These are phyloP conservation scores for Teratosphaeria epicoccoides DNA, from an alignment of 2,329 filamentous ascomycete species.

Conservation along the genomic window DNA sequence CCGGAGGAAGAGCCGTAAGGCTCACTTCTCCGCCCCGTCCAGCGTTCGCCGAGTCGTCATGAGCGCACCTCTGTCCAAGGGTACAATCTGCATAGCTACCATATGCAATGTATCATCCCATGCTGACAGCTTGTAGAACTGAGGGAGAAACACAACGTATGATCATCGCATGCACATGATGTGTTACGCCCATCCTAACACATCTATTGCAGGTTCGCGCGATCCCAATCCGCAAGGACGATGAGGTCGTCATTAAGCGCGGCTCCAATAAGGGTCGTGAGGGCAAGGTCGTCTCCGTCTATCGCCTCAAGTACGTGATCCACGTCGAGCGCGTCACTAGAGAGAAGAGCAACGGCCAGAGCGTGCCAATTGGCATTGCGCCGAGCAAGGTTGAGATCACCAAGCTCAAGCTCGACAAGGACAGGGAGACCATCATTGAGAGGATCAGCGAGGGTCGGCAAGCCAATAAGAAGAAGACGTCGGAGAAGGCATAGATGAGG, in stretches of 20 bases:
- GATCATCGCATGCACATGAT: slow-evolving; percentile 10
- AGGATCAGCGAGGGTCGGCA: slow-evolving; percentile 74
- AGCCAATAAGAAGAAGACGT: slow-evolving; percentile 53
- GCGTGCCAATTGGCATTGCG: slow-evolving; percentile 86
- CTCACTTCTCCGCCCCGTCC: slow-evolving; percentile 92
- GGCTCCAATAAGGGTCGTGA: slow-evolving; percentile 95
- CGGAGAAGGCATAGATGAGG: slow-evolving; percentile 27
- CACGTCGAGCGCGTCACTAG: slow-evolving; percentile 94
- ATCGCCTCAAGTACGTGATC: slow-evolving; percentile 95
- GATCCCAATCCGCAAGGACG: slow-evolving; percentile 95
- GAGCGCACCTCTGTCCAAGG: slow-evolving; percentile 91
- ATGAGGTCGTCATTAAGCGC: slow-evolving; percentile 69
- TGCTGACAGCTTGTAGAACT: slow-evolving; percentile 46
- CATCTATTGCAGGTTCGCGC: slow-evolving; percentile 59
- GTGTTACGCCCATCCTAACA: slow-evolving; percentile 8
- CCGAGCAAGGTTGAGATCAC: slow-evolving; percentile 96
- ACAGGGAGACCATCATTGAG: slow-evolving; percentile 79
- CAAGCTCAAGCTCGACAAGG: slow-evolving; percentile 98
- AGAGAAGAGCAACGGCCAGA: slow-evolving; percentile 96
- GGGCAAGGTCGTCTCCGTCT: slow-evolving; percentile 96
- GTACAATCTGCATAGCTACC: slow-evolving; percentile 10
- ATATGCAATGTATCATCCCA: slow-evolving; percentile 5
- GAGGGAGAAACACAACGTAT: slow-evolving; percentile 96
- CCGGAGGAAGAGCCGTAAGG: slow-evolving; percentile 97
- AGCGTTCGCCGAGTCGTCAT: slow-evolving; percentile 92